Conservation (phyloP, 331 rosid species). For the Ulmus americana region DNA sequence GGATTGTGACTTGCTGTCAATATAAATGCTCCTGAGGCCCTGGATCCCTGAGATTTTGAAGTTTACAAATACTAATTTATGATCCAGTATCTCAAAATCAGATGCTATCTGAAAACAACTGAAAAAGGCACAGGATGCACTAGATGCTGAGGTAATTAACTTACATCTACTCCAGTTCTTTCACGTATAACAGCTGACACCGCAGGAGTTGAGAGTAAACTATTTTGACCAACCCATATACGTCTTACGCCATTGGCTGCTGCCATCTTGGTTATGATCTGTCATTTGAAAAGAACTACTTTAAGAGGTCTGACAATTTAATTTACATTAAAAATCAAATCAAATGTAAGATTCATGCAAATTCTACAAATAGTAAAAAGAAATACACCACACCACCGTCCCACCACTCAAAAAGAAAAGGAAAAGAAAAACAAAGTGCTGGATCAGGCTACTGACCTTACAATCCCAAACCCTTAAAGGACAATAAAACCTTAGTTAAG, state of each 20-base stretch:
- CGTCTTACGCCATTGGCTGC: slow-evolving; percentile 94
- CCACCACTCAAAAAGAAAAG: not conserved
- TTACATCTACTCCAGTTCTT: slow-evolving; percentile 81
- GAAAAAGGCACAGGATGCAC: slow-evolving; percentile 1
- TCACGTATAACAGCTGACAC: slow-evolving; percentile 94
- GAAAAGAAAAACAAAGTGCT: not conserved
- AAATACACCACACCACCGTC: not conserved
- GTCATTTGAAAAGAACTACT: slow-evolving; percentile 20
- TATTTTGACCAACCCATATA: slow-evolving; percentile 91
- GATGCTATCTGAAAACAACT: slow-evolving; percentile 4
- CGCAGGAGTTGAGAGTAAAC: slow-evolving; percentile 97
- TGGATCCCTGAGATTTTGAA: slow-evolving; percentile 64
- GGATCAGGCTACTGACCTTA: too few species aligned
- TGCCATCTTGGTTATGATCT: slow-evolving; percentile 85
- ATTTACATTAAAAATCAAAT: not conserved
- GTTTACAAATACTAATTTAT: slow-evolving; percentile 12
- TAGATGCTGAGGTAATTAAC: slow-evolving; percentile 24
- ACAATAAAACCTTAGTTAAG: slow-evolving; percentile 3
- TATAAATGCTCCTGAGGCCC: slow-evolving; percentile 89
- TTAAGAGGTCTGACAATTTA: not conserved
- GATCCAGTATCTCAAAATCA: slow-evolving; percentile 19
- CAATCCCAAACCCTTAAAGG: too few species aligned
- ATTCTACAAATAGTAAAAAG: not conserved
- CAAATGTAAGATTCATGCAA: not conserved
- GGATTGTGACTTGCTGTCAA: slow-evolving; percentile 99